Conservation (phyloP, 805 yeast species). For the Candida patagonica region DNA sequence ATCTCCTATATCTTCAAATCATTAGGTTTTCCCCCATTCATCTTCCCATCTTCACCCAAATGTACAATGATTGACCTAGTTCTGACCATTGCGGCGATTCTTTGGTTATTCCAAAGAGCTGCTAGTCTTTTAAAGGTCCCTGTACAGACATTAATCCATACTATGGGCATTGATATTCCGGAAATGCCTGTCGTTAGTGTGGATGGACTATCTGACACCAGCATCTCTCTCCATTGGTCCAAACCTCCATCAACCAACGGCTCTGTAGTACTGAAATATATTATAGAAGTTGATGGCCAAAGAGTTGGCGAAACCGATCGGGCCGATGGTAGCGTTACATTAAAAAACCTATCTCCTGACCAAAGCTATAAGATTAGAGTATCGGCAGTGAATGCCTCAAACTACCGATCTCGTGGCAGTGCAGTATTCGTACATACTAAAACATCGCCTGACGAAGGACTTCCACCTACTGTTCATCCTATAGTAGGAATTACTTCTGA, state of each 20-base stretch:
- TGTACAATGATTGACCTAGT: slow-evolving; percentile 1
- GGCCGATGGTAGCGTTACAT: slow-evolving; percentile 24
- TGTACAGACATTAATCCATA: slow-evolving; percentile 25
- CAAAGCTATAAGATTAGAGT: slow-evolving; percentile 27
- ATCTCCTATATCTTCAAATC: no score
- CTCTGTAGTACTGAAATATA: slow-evolving; percentile 22
- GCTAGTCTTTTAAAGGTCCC: slow-evolving; percentile 27
- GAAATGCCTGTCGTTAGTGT: slow-evolving; percentile 26
- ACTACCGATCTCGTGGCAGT: slow-evolving; percentile 21
- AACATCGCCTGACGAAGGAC: slow-evolving; percentile 18
- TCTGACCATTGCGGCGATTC: slow-evolving; percentile 21
- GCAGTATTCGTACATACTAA: slow-evolving; percentile 22
- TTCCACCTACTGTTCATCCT: slow-evolving; percentile 16
- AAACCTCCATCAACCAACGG: slow-evolving; percentile 25
- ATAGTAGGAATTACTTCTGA: slow-evolving; percentile 4
- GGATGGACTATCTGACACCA: slow-evolving; percentile 23
- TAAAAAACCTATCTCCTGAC: slow-evolving; percentile 27
- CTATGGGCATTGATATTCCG: slow-evolving; percentile 30
- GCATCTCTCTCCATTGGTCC: slow-evolving; percentile 28
- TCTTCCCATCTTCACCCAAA: background rate
- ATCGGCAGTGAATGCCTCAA: slow-evolving; percentile 24
- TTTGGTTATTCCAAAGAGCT: slow-evolving; percentile 29
- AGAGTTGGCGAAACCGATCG: slow-evolving; percentile 28
- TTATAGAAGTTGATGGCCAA: slow-evolving; percentile 27
- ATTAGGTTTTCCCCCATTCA: background rate